Percentiles rank a stretch among this genome's conserved stretches.
phyloP scores from a whole-genome alignment of 345 rosid genomes.

The Euphorbia lathyris region DNA sequence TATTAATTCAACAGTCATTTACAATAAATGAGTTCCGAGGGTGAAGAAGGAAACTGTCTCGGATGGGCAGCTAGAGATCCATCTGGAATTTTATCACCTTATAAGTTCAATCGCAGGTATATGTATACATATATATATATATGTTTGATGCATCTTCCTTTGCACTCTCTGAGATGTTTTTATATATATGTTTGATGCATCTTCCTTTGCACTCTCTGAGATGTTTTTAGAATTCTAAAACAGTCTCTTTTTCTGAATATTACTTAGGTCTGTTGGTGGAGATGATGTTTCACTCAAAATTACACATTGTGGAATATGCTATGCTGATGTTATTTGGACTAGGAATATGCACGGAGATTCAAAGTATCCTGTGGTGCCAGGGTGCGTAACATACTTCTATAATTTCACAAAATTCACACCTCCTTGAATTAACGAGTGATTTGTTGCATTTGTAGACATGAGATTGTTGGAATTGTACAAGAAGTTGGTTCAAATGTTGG shows the following conservation, averaged over 20 bases:
- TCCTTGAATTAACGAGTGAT: conserved; percentile 14
- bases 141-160: not conserved
- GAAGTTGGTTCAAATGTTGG: conserved; percentile 72
- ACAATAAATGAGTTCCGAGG: conserved; percentile 15
- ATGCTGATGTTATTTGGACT: conserved; percentile 79
- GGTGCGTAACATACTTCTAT: conserved; percentile 42
- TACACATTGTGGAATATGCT: conserved; percentile 90
- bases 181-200: not conserved
- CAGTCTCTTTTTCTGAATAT: not conserved
- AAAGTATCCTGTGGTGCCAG: conserved; percentile 84
- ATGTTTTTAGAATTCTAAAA: not conserved
- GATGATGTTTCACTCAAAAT: conserved; percentile 74
- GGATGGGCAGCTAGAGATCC: conserved; percentile 29
- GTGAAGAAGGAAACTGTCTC: conserved; percentile 11
- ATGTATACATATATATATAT: not conserved
- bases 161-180: not conserved
- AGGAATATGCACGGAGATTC: conserved; percentile 56
- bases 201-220: not conserved
- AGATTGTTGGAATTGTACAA: conserved; percentile 75
- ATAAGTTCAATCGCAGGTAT: conserved; percentile 19
- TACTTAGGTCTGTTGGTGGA: conserved; percentile 48
- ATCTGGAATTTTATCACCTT: conserved; percentile 18
- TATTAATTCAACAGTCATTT: not conserved
- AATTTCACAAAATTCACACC: not conserved
- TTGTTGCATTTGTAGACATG: conserved; percentile 50